Percentiles rank a stretch among this genome's conserved stretches.
phyloP scores from a whole-genome alignment of 495 filamentous ascomycete genomes.

The Penicillium goetzii region DNA sequence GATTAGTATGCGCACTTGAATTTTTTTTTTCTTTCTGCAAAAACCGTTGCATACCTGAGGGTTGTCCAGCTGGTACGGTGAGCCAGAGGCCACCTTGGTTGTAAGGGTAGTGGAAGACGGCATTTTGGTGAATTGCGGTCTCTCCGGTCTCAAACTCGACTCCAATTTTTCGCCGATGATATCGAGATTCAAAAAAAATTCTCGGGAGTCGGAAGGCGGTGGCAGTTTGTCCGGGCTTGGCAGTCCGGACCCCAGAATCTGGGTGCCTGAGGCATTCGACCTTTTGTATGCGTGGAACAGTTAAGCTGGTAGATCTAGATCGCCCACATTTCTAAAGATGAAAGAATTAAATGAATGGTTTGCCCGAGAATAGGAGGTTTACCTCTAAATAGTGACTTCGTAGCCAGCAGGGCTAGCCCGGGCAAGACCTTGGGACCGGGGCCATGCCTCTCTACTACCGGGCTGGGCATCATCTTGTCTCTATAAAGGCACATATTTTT shows the following conservation, averaged over 20 bases:
- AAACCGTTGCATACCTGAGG: conserved; percentile 54
- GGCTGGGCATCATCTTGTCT: too few species aligned
- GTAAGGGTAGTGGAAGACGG: conserved; percentile 54
- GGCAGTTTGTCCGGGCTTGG: conserved; percentile 43
- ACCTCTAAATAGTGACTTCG: too few species aligned
- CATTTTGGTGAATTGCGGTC: conserved; percentile 43
- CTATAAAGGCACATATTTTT: too few species aligned
- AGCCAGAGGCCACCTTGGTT: conserved; percentile 53
- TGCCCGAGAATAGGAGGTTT: too few species aligned
- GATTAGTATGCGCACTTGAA: conserved; percentile 27
- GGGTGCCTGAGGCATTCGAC: conserved; percentile 36
- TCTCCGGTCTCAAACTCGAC: conserved; percentile 40
- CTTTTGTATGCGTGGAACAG: too few species aligned
- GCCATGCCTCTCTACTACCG: too few species aligned
- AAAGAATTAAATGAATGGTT: too few species aligned
- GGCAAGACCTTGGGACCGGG: too few species aligned
- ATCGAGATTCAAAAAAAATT: conserved; percentile 45
- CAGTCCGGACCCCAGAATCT: conserved; percentile 27
- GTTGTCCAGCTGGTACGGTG: conserved; percentile 69
- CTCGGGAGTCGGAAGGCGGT: conserved; percentile 44
- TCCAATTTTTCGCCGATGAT: conserved; percentile 40
- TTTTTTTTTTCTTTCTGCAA: conserved; percentile 12
- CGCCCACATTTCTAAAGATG: too few species aligned
- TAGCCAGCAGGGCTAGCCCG: too few species aligned
- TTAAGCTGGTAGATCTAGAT: too few species aligned